Evolutionary conservation across 2,329 filamentous ascomycete species (phyloP), one percentile per base, ranked within the genome.

Genomic region (Colletotrichum sp.): DNA sequence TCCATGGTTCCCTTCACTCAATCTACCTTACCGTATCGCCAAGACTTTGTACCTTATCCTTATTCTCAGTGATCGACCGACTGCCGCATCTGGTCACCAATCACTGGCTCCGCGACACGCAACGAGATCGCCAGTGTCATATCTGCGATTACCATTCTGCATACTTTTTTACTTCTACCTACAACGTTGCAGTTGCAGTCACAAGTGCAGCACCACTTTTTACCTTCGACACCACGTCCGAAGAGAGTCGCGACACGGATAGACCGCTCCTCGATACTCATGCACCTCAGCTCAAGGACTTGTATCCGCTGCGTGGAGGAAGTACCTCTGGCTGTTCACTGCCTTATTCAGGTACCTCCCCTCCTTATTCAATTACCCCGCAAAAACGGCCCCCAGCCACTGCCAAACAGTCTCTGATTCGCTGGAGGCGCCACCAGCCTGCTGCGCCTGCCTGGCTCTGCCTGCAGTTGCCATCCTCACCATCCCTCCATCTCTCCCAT

Each of bases 331-430:
- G 55, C 13, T 59, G 55, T 59, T 59, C 30, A 63, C 44, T 16
- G 26, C 28, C 63, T 52, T 34, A n/a, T 62, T 57, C 18, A 57
- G 18, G 34, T n/a, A n/a, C 59, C 59, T 32, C 59, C 57, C 67
- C 32, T 44, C 18, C 32, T 62, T 62, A 55, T 67, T 73, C 39
- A 44, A 69, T 65, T 75, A 75, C 73, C 70, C 73, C 73, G 73
- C 70, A 75, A 65, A 64, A 65, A 66, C 10, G 8, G 13, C 16
- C 16, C 28, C n/a, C 66, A 44, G 32, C 52, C 62, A 44, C 62
- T 39, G 13, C 32, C 62, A 24, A 44, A 24, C 62, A 64, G 32
- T 44, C 32, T 59, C 32, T 64, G 67, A 71, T 64, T 74, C 30
- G 71, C 71, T 71, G 48, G 44, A 48, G 26, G 8, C 59, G 60